A percentile compares a stretch with the other conserved stretches of the same genome.
Conservation (phyloP, 1,284 basidiomycete genomes). For the Cryptococcus sp. region DNA sequence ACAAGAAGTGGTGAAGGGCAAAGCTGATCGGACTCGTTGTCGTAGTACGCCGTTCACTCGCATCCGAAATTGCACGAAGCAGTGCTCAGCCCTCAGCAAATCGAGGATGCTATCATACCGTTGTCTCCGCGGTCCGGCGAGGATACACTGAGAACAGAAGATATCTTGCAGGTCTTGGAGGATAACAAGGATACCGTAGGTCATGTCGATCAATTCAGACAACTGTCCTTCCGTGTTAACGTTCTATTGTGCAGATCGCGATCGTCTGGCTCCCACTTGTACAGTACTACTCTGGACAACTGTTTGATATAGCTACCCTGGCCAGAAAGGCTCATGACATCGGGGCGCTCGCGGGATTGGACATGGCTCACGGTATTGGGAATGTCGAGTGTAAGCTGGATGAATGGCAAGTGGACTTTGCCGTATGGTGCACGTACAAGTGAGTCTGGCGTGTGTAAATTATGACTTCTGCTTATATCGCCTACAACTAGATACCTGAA, state of each 20-base stretch:
- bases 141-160: conserved; percentile 81
- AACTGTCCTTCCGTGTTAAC: background rate
- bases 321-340: conserved; percentile 75
- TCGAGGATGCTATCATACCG: conserved; percentile 67
- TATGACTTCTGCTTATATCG: background rate
- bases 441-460: conserved; percentile 20
- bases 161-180: conserved; percentile 78
- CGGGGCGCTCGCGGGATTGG: conserved; percentile 90
- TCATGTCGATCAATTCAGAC: background rate
- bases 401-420: conserved; percentile 94
- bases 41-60: conserved; percentile 89
- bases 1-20: background rate
- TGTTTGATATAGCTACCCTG: conserved; percentile 82
- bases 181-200: conserved; percentile 62
- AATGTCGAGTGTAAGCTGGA: conserved; percentile 89
- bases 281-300: conserved; percentile 98
- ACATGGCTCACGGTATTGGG: conserved; percentile 92
- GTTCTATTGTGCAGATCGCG: conserved; percentile 61
- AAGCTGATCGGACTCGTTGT: conserved; percentile 2
- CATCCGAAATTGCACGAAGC: conserved; percentile 74
- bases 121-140: conserved; percentile 79
- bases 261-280: conserved; percentile 87
- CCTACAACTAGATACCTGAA: conserved; percentile 69
- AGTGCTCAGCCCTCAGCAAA: conserved; percentile 64
- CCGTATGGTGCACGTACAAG: conserved; percentile 97